These are phyloP conservation scores for Yamadazyma trypodendri DNA, from an alignment of 1,139 yeast species.

Conservation along the genomic window DNA sequence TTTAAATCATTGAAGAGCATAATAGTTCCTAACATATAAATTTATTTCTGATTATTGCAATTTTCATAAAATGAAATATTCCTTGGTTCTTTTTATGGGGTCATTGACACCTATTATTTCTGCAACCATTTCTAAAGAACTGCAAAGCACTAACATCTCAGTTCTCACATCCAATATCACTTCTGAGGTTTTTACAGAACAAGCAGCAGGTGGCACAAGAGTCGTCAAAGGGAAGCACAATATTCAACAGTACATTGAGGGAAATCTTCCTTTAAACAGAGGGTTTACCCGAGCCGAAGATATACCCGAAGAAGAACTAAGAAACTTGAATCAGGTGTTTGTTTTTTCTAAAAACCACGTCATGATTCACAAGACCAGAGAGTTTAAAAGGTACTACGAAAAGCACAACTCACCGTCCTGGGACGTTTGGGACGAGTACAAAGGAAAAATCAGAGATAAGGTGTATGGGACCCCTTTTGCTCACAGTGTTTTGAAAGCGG, in stretches of 20 bases:
- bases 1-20: no score
- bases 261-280: conserved; percentile 4
- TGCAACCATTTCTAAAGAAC: background rate
- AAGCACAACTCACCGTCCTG: conserved; percentile 1
- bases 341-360: conserved; percentile 5
- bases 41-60: background rate
- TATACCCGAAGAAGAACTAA: conserved; percentile 7
- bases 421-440: conserved; percentile 11
- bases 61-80: background rate
- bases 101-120: background rate
- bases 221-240: conserved; percentile 1
- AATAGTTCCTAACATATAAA: no score
- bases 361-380: conserved; percentile 8
- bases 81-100: background rate
- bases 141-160: no score
- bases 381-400: conserved; percentile 1
- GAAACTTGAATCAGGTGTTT: conserved; percentile 7
- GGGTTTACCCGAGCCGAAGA: conserved; percentile 6
- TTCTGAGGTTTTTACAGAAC: background rate
- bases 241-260: background rate
- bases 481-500: conserved; percentile 8
- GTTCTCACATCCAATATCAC: no score
- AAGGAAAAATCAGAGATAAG: conserved; percentile 1
- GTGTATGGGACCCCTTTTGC: conserved; percentile 13
- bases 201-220: background rate